Percentiles rank a stretch among this genome's conserved stretches.
phyloP scores from a whole-genome alignment of 768 basidiomycete genomes.

The Boletus patriciae region DNA sequence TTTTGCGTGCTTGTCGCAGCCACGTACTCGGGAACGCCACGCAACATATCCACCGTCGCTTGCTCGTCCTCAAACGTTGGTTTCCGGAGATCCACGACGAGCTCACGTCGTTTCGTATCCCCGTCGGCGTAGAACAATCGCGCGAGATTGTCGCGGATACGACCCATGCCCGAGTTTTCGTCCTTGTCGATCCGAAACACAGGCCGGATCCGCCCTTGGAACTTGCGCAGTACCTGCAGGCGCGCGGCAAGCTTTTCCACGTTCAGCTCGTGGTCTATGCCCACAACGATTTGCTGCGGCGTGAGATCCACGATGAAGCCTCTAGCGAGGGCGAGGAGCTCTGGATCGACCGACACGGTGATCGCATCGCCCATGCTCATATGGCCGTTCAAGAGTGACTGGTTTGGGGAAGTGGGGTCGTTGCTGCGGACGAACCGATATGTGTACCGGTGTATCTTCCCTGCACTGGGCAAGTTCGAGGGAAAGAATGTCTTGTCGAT shows the following conservation, averaged over 20 bases:
- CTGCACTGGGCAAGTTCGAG: constrained; percentile 26
- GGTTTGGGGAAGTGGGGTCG: constrained; percentile 4
- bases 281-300: constrained; percentile 63
- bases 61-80: constrained; percentile 59
- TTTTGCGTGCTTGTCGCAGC: constrained; percentile 53
- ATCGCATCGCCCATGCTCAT: constrained; percentile 81
- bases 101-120: constrained; percentile 61
- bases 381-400: constrained; percentile 68
- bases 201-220: constrained; percentile 11
- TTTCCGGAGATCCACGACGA: constrained; percentile 77
- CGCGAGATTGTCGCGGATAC: constrained; percentile 88
- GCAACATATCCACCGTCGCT: constrained; percentile 13
- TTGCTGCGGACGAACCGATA: constrained; percentile 63
- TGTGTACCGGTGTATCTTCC: constrained; percentile 74
- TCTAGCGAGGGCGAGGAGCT: constrained; percentile 77
- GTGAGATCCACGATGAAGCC: constrained; percentile 81
- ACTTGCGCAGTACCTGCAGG: constrained; percentile 25
- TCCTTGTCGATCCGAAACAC: constrained; percentile 92
- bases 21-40: constrained; percentile 32
- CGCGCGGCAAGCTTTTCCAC: constrained; percentile 46
- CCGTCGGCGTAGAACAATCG: constrained; percentile 82
- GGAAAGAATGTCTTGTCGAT: constrained; percentile 47
- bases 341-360: constrained; percentile 83
- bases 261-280: constrained; percentile 77
- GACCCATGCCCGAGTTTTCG: constrained; percentile 84